Evolutionary conservation across 805 yeast species (phyloP).

Genomic region (Spathaspora boniae): DNA sequence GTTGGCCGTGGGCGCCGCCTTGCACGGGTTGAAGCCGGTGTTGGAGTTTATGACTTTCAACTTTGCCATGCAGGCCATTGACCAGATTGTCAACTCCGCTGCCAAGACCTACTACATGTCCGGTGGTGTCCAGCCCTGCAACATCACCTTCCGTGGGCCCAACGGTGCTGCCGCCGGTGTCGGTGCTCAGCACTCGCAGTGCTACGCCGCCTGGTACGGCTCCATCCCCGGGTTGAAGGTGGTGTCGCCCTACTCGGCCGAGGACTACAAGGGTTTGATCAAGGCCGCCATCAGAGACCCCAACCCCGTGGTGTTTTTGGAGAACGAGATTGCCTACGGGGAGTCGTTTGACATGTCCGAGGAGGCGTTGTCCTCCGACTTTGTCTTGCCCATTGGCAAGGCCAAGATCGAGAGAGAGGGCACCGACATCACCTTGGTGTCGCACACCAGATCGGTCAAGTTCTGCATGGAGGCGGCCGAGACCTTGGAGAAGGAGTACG

Average conservation of each 20-base stretch:
- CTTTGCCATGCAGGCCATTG: slow-evolving; percentile 99
- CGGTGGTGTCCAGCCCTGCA: slow-evolving; percentile 97
- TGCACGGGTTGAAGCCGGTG: slow-evolving; percentile 92
- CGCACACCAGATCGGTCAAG: slow-evolving; percentile 89
- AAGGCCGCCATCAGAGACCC: slow-evolving; percentile 99
- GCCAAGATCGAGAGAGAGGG: slow-evolving; percentile 96
- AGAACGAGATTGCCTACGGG: slow-evolving; percentile 93
- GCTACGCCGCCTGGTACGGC: slow-evolving; percentile 97
- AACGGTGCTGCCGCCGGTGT: slow-evolving; percentile 99
- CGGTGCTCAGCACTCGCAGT: slow-evolving; percentile 99
- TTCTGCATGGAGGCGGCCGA: slow-evolving; percentile 90
- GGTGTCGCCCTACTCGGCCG: slow-evolving; percentile 90
- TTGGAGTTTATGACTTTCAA: slow-evolving; percentile 99
- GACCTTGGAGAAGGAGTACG: slow-evolving; percentile 74
- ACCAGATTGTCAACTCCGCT: slow-evolving; percentile 96
- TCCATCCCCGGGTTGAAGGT: slow-evolving; percentile 98
- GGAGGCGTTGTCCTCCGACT: slow-evolving; percentile 86
- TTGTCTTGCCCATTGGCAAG: slow-evolving; percentile 87
- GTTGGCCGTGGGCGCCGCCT: slow-evolving; percentile 91
- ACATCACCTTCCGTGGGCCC: slow-evolving; percentile 98
- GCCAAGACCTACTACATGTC: slow-evolving; percentile 99
- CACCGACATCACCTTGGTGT: slow-evolving; percentile 80
- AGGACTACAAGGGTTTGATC: slow-evolving; percentile 91
- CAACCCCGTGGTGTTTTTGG: slow-evolving; percentile 93
- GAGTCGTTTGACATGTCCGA: slow-evolving; percentile 86